Evolutionary conservation across 768 basidiomycete species (phyloP), one percentile per base, ranked within the genome.

Genomic region (Termitomyces eurrhizus): DNA sequence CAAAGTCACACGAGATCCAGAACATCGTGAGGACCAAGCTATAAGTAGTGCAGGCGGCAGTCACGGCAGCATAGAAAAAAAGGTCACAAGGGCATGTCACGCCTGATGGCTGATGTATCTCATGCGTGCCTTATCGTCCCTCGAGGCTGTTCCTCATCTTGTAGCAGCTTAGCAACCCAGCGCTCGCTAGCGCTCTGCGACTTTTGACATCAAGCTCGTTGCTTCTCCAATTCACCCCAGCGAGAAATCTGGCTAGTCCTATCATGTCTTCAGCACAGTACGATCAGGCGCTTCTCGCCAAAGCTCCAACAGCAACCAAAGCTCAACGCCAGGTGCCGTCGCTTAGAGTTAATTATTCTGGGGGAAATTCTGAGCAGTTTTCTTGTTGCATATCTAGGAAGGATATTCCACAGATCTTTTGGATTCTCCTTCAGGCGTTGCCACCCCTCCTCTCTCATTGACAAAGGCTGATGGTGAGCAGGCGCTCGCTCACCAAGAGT

Each of bases 331-430:
- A 78, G 71, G 78, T 77, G 49, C 33, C 26, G 24, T 52, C 39
- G 32, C 58, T 52, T 56, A 1, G 26, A 14, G 12, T 24, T 14
- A 11, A 49, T 49, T 7, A 32, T 49, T 7, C 18, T 21, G 26
- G 26, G 5, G 21, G 14, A 57, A 48, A 41, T 1, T 32, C 52
- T 59, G 45, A 59, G 44, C 9, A 45, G 33, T 41, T 6, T n/a
- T 50, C 51, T 32, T 39, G 39, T 58, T 26, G 26, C n/a, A 21
- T 60, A 46, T 56, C 18, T 63, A 85, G 83, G 78, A 79, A 73
- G 83, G 84, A 1, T 85, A 85, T 70, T 79, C 79, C 57, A 75
- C 82, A 58, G 78, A 81, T 65, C 66, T 85, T 18, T 70, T 80
- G 41, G 65, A 73, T 16, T 64, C 67, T 37, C 63, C 58, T 33